Percentiles rank a stretch among this genome's conserved stretches.
phyloP scores from a whole-genome alignment of 2,329 filamentous ascomycete species.

The Sclerotinia minor region DNA sequence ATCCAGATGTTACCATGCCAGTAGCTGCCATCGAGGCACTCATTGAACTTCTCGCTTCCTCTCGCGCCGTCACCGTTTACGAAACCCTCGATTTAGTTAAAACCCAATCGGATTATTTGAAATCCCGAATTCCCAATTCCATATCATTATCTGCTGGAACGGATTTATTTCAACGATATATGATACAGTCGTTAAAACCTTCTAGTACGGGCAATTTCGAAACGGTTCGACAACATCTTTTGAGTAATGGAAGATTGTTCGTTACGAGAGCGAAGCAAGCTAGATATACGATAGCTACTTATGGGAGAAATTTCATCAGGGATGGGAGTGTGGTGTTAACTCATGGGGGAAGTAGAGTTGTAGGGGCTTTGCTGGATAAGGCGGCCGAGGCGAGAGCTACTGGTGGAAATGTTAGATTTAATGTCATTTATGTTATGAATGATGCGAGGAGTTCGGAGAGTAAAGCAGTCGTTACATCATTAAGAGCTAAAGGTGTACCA shows the following conservation, averaged over 20 bases:
- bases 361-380: slow-evolving; percentile 71
- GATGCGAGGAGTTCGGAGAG: slow-evolving; percentile 60
- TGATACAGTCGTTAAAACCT: slow-evolving; percentile 67
- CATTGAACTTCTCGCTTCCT: slow-evolving; percentile 79
- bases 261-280: slow-evolving; percentile 83
- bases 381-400: slow-evolving; percentile 65
- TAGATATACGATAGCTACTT: slow-evolving; percentile 76
- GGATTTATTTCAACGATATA: slow-evolving; percentile 91
- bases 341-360: slow-evolving; percentile 83
- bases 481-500: slow-evolving; percentile 73
- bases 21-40: slow-evolving; percentile 92
- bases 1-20: slow-evolving; percentile 89
- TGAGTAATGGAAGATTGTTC: slow-evolving; percentile 84
- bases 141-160: slow-evolving; percentile 92
- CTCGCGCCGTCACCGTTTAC: slow-evolving; percentile 81
- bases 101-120: slow-evolving; percentile 74
- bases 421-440: slow-evolving; percentile 76
- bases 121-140: slow-evolving; percentile 78
- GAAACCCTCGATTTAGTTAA: slow-evolving; percentile 88
- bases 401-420: slow-evolving; percentile 65
- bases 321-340: slow-evolving; percentile 84
- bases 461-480: slow-evolving; percentile 65
- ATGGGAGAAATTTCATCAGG: slow-evolving; percentile 74
- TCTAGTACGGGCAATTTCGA: slow-evolving; percentile 68
- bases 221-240: slow-evolving; percentile 75